phyloP scores from a whole-genome alignment of 208 protist species.

The Crithidia brevicula region DNA sequence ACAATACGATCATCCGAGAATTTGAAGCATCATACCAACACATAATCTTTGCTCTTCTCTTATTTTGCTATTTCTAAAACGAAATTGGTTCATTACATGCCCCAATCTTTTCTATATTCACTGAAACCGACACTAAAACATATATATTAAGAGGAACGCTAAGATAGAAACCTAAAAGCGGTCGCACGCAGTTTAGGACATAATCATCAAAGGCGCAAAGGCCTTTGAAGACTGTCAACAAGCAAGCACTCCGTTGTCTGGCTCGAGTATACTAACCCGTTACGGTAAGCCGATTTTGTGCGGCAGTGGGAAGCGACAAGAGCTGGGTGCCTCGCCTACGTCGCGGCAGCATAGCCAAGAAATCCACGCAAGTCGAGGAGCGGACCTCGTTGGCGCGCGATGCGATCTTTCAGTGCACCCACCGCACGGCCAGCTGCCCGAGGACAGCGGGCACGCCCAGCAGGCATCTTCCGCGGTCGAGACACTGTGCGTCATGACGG shows the following conservation, averaged over 20 bases:
- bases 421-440: not conserved
- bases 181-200: too few relatives aligned
- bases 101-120: too few relatives aligned
- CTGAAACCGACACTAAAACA: not conserved
- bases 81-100: too few relatives aligned
- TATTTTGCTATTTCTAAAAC: too few relatives aligned
- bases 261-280: constrained; percentile 52
- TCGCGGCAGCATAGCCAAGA: not conserved
- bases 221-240: constrained; percentile 10
- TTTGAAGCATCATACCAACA: too few relatives aligned
- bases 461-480: constrained; percentile 29
- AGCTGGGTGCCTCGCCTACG: not conserved
- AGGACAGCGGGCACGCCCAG: not conserved
- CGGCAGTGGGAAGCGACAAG: constrained; percentile 45
- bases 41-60: too few relatives aligned
- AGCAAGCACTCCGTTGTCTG: constrained; percentile 13
- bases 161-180: too few relatives aligned
- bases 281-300: constrained; percentile 11
- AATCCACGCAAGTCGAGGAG: too few relatives aligned
- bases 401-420: constrained; percentile 16
- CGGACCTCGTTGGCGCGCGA: too few relatives aligned
- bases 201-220: not conserved
- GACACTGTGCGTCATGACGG: constrained; percentile 40
- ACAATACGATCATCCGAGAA: too few relatives aligned
- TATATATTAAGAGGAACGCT: not conserved